Percentiles rank a stretch among this genome's conserved stretches.
Conservation (phyloP, 1,139 yeast genomes). For the Hemisphaericaspora xylofermentans region DNA sequence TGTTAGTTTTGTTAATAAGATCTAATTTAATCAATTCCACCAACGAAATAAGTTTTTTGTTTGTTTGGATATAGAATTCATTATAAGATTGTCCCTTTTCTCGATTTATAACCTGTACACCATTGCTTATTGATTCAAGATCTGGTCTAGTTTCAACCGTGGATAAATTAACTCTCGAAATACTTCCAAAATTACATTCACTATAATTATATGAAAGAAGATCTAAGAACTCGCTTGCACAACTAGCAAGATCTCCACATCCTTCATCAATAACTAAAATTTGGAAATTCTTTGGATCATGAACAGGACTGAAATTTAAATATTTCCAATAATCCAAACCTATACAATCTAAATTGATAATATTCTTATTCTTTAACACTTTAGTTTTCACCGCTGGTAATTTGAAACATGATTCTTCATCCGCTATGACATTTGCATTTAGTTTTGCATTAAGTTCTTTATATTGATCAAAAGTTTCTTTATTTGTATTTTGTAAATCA, state of each 20-base stretch:
- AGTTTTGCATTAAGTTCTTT: constrained; percentile 16
- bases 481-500: constrained; percentile 17
- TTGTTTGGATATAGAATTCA: constrained; percentile 30
- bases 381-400: constrained; percentile 27
- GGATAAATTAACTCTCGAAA: constrained; percentile 33
- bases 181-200: constrained; percentile 50
- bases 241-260: constrained; percentile 16
- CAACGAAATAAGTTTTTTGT: constrained; percentile 28
- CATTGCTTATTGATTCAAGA: constrained; percentile 33
- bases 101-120: constrained; percentile 30
- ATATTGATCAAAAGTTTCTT: constrained; percentile 24
- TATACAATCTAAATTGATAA: constrained; percentile 36
- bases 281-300: constrained; percentile 48
- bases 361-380: constrained; percentile 30
- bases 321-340: constrained; percentile 54
- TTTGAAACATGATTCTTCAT: constrained; percentile 23
- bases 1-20: constrained; percentile 41
- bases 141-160: constrained; percentile 33
- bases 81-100: constrained; percentile 23
- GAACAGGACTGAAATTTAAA: constrained; percentile 54
- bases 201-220: constrained; percentile 43
- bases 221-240: constrained; percentile 37
- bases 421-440: constrained; percentile 4
- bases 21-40: constrained; percentile 40
- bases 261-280: constrained; percentile 47